Conservation (phyloP, 2,329 filamentous ascomycete genomes). For the Ophiostoma triangulosporum region DNA sequence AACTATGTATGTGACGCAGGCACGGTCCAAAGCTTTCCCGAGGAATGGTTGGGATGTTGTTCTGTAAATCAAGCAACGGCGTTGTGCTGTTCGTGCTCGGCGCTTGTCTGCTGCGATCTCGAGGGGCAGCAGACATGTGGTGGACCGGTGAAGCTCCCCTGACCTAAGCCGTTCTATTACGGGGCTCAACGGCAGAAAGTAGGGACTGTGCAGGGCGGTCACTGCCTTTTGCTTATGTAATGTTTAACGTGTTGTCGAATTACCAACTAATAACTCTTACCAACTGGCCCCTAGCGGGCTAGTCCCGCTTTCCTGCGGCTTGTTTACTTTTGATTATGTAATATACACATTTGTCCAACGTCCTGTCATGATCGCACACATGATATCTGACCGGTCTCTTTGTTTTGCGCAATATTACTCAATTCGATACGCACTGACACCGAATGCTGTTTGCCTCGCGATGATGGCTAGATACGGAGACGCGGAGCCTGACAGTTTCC, state of each 20-base stretch:
- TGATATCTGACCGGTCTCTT: not conserved
- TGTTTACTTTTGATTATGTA: not conserved
- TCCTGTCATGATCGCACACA: not conserved
- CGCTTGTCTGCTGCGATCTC: not conserved
- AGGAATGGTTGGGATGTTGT: no score
- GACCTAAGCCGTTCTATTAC: not conserved
- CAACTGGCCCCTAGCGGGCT: no score
- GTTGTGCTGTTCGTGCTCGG: not conserved
- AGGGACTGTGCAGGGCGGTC: not conserved
- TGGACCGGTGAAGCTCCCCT: constrained; percentile 2
- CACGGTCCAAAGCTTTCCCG: no score
- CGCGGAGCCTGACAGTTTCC: no score
- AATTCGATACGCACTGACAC: no score
- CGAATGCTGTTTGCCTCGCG: no score
- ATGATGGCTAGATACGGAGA: no score
- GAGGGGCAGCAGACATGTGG: not conserved
- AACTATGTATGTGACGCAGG: no score
- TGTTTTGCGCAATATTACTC: no score
- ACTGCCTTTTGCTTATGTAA: no score
- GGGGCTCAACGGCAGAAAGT: not conserved
- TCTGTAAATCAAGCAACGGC: not conserved
- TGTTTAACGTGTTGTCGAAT: not conserved
- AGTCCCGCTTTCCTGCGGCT: not conserved
- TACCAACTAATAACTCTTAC: not conserved
- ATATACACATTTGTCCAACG: not conserved